Evolutionary conservation across 257 asterid species (phyloP).

Genomic region (Solanum commersonii): DNA sequence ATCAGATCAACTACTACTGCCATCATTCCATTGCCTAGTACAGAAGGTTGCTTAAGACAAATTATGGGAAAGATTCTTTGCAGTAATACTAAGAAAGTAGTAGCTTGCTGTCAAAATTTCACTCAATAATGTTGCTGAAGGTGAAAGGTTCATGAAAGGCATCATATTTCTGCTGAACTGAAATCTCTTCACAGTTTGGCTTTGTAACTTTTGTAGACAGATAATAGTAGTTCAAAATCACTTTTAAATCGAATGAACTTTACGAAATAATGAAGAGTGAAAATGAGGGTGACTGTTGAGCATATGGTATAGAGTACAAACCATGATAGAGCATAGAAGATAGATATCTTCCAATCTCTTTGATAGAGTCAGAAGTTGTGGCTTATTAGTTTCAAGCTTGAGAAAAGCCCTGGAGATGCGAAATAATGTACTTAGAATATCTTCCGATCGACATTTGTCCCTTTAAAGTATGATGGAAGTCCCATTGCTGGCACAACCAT

Average conservation of each 20-base stretch:
- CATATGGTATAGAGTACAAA: background rate
- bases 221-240: background rate
- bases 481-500: background rate
- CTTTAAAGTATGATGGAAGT: background rate
- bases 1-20: background rate
- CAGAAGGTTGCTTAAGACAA: background rate
- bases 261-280: background rate
- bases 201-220: background rate
- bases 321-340: background rate
- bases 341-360: background rate
- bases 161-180: background rate
- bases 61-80: background rate
- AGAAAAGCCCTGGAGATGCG: background rate
- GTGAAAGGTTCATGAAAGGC: background rate
- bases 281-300: background rate
- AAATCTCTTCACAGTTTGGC: background rate
- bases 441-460: background rate
- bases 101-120: background rate
- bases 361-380: background rate
- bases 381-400: background rate
- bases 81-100: background rate
- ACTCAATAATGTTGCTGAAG: background rate
- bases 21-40: background rate
- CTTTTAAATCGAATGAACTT: background rate
- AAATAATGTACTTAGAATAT: background rate